Evolutionary conservation across 768 basidiomycete genomes (phyloP).

Genomic region (Russula abietina): DNA sequence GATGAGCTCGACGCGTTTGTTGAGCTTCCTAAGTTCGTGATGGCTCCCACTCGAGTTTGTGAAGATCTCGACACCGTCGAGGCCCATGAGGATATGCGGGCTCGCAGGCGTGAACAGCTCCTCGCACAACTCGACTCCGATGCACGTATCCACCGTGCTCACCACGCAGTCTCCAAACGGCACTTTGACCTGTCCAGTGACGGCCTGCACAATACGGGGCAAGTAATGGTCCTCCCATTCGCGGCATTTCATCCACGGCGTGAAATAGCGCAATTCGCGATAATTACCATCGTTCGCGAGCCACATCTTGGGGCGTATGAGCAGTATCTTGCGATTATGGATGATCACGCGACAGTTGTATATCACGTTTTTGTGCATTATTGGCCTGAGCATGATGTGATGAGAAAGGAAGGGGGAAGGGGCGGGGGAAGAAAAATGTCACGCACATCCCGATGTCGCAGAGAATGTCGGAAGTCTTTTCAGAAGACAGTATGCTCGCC

Average conservation of each 20-base stretch:
- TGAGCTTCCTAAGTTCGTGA: constrained; percentile 95
- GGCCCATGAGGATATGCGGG: constrained; percentile 95
- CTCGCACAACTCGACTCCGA: constrained; percentile 95
- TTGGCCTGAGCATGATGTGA: constrained; percentile 55
- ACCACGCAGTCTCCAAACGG: constrained; percentile 95
- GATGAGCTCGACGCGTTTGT: constrained; percentile 87
- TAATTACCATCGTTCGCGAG: constrained; percentile 98
- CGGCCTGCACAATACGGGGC: constrained; percentile 79
- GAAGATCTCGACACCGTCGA: constrained; percentile 98
- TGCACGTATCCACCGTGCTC: constrained; percentile 90
- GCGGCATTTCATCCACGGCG: constrained; percentile 88
- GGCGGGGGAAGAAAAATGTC: too few species aligned
- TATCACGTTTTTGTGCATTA: constrained; percentile 95
- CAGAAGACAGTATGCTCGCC: constrained; percentile 78
- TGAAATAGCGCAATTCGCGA: constrained; percentile 75
- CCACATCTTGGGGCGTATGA: constrained; percentile 99
- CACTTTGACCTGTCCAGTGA: constrained; percentile 86
- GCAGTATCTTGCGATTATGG: constrained; percentile 76
- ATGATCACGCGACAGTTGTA: constrained; percentile 96
- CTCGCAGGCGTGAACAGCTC: constrained; percentile 96
- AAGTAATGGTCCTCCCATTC: constrained; percentile 90
- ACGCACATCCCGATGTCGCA: constrained; percentile 93
- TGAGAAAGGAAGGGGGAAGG: too few species aligned
- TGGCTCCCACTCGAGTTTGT: constrained; percentile 98
- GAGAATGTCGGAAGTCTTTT: constrained; percentile 76